These are phyloP conservation scores for Komagataella pseudopastoris DNA, from an alignment of 805 yeast species.

Conservation along the genomic window DNA sequence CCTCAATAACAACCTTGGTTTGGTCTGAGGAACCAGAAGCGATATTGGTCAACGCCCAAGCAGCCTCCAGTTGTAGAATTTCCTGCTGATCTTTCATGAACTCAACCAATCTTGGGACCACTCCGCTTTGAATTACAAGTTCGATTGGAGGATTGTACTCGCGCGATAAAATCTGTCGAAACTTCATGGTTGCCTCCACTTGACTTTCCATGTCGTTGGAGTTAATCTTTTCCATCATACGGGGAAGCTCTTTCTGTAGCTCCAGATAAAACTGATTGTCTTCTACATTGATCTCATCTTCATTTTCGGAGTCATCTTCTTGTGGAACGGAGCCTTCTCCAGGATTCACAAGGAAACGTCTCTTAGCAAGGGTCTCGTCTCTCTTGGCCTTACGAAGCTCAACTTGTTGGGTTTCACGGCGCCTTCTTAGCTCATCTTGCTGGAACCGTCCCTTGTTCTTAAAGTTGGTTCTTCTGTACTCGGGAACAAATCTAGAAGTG, in stretches of 20 bases:
- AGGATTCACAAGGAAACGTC: slow-evolving; percentile 56
- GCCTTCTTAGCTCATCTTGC: slow-evolving; percentile 92
- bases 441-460: slow-evolving; percentile 90
- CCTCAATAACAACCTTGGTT: slow-evolving; percentile 80
- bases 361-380: slow-evolving; percentile 86
- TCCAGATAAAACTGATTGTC: slow-evolving; percentile 28
- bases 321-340: slow-evolving; percentile 21
- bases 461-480: slow-evolving; percentile 92
- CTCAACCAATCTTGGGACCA: slow-evolving; percentile 79
- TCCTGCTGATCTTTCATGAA: slow-evolving; percentile 76
- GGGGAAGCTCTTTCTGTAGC: slow-evolving; percentile 61
- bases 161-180: slow-evolving; percentile 85
- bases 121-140: slow-evolving; percentile 84
- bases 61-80: slow-evolving; percentile 90
- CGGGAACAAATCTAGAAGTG: slow-evolving; percentile 82
- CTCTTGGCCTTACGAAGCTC: slow-evolving; percentile 93
- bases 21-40: slow-evolving; percentile 90
- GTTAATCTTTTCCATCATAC: slow-evolving; percentile 69
- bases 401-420: slow-evolving; percentile 95
- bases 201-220: slow-evolving; percentile 69
- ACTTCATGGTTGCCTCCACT: slow-evolving; percentile 79
- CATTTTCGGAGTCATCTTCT: slow-evolving; percentile 32
- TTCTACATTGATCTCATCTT: slow-evolving; percentile 39
- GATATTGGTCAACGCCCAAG: slow-evolving; percentile 98
- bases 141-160: slow-evolving; percentile 96